These are phyloP conservation scores for Jatropha podagrica DNA, from an alignment of 441 rosid species.

Conservation along the genomic window DNA sequence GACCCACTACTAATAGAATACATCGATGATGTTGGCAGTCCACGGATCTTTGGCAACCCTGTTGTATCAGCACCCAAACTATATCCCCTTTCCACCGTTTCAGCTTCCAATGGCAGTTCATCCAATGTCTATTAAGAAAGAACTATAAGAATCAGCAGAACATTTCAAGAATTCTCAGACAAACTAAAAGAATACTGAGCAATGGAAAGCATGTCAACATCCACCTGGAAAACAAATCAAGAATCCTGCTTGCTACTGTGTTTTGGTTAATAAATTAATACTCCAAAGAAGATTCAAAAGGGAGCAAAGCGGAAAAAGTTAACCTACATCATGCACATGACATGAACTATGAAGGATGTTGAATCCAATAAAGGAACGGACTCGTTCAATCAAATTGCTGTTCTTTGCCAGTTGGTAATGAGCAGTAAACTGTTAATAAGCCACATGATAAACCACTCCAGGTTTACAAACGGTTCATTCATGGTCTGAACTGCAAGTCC, in stretches of 20 bases:
- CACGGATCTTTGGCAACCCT: conserved; percentile 75
- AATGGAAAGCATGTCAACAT: background rate
- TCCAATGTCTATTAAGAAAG: conserved; percentile 70
- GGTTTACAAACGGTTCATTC: background rate
- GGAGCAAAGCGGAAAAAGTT: background rate
- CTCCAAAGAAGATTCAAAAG: background rate
- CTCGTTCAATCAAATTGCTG: background rate
- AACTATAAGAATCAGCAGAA: conserved; percentile 3
- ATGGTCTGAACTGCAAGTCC: no score
- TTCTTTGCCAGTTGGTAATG: background rate
- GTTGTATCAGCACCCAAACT: conserved; percentile 62
- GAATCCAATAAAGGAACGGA: background rate
- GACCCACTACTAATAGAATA: conserved; percentile 59
- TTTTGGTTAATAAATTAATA: conserved; percentile 1
- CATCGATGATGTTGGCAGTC: conserved; percentile 63
- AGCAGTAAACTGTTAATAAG: background rate
- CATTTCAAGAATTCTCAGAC: background rate
- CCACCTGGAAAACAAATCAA: background rate
- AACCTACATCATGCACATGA: background rate
- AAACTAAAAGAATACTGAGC: background rate
- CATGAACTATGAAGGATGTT: background rate
- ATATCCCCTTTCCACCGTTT: conserved; percentile 85
- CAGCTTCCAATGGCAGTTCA: conserved; percentile 95
- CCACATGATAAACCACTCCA: background rate
- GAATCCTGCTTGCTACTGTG: background rate